A percentile compares a stretch with the other conserved stretches of the same genome.
Evolutionary conservation across 2,329 filamentous ascomycete genomes (phyloP).

Genomic region (Fusarium sp.): DNA sequence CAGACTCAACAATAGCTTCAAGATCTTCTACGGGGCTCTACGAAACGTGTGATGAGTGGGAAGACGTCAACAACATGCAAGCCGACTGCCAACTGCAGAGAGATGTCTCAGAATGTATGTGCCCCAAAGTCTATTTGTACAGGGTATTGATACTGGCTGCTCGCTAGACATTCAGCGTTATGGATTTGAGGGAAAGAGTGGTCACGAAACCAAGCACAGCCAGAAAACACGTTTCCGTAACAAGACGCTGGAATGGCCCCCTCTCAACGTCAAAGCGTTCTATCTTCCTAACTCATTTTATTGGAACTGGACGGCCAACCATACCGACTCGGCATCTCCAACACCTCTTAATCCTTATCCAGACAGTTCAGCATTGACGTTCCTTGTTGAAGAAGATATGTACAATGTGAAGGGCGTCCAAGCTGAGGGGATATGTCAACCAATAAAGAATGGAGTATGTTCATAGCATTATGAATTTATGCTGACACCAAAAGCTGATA

Average conservation of each 20-base stretch:
- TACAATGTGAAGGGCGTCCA: background rate
- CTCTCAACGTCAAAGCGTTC: slow-evolving; percentile 1
- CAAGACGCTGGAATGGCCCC: background rate
- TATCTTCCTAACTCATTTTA: background rate
- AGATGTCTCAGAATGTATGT: background rate
- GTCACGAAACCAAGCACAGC: too few relatives aligned
- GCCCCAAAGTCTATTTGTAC: too few relatives aligned
- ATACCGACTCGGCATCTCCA: background rate
- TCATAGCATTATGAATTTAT: rapidly evolving
- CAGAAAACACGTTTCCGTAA: background rate
- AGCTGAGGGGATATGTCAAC: background rate
- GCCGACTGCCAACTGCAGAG: background rate
- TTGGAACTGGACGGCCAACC: background rate
- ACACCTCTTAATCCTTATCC: background rate
- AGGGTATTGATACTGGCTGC: background rate
- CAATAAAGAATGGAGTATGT: background rate
- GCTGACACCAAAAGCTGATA: rapidly evolving
- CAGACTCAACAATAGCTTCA: too few relatives aligned
- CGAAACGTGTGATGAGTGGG: too few relatives aligned
- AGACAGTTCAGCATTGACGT: rapidly evolving
- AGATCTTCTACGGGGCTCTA: too few relatives aligned
- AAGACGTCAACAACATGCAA: too few relatives aligned
- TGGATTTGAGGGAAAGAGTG: background rate
- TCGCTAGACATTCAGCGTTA: background rate
- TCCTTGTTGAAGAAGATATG: rapidly evolving